Evolutionary conservation across 78 protist genomes (phyloP).

Genomic region (Ministeria vibrans): DNA sequence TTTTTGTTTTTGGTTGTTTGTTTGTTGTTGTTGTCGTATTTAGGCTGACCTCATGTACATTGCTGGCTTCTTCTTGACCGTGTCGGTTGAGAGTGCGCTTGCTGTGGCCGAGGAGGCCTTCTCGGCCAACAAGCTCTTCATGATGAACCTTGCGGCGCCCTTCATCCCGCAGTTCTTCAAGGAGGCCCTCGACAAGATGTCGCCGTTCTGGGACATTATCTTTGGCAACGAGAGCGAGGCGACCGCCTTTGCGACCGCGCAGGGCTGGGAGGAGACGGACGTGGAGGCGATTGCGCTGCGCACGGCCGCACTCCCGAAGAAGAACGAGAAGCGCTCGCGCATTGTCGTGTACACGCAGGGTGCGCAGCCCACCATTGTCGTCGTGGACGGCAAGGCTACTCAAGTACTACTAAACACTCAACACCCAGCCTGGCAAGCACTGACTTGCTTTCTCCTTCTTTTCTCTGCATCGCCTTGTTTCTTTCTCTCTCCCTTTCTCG

Average conservation of each 20-base stretch:
- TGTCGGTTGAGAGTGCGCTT: slow-evolving; percentile 57
- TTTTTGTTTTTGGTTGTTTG: background rate
- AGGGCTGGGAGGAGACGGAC: slow-evolving; percentile 20
- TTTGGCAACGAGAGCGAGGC: slow-evolving; percentile 93
- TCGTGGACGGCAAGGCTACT: slow-evolving; percentile 21
- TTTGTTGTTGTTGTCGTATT: too few relatives aligned
- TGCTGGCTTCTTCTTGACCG: slow-evolving; percentile 88
- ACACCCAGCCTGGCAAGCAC: background rate
- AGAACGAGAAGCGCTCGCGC: slow-evolving; percentile 52
- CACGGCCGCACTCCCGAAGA: slow-evolving; percentile 57
- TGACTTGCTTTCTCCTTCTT: background rate
- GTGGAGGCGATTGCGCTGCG: slow-evolving; percentile 60
- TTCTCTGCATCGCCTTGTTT: background rate
- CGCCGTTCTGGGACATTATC: slow-evolving; percentile 81
- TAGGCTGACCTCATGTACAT: too few relatives aligned
- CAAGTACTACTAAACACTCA: background rate
- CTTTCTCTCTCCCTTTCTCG: background rate
- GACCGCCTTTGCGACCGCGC: background rate
- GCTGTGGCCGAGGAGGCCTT: slow-evolving; percentile 71
- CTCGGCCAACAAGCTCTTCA: slow-evolving; percentile 63
- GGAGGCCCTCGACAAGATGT: slow-evolving; percentile 44
- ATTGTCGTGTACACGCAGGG: slow-evolving; percentile 94
- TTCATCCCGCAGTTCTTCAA: slow-evolving; percentile 85
- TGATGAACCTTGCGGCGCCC: slow-evolving; percentile 86
- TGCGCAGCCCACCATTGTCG: slow-evolving; percentile 64